Conservation (phyloP, 1,139 yeast species). For the Suhomyces chickasaworum region DNA sequence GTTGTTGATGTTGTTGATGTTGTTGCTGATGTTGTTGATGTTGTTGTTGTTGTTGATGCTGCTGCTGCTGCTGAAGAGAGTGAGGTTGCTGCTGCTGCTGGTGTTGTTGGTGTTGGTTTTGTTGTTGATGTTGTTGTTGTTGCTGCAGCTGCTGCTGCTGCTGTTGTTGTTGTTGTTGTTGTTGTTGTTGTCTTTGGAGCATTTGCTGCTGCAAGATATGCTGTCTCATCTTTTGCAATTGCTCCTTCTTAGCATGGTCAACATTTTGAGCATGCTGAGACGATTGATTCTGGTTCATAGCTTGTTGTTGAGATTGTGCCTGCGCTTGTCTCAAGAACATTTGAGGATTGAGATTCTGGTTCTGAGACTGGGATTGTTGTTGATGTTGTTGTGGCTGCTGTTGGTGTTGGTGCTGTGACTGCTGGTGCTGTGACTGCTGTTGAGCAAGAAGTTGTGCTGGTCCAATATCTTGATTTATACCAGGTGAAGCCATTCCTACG, state of each 20-base stretch:
- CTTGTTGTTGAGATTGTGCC: constrained; percentile 12
- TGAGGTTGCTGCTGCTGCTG: constrained; percentile 5
- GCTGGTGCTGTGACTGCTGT: constrained; percentile 9
- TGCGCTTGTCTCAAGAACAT: constrained; percentile 26
- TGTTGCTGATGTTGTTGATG: constrained; percentile 6
- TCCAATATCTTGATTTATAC: constrained; percentile 17
- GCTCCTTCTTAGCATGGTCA: constrained; percentile 27
- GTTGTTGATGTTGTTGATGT: constrained; percentile 4
- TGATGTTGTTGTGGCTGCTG: constrained; percentile 1
- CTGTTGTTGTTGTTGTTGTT: constrained; percentile 13
- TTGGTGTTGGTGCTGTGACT: constrained; percentile 8
- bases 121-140: constrained; percentile 9
- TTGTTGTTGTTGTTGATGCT: constrained; percentile 4
- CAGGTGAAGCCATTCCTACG: constrained; percentile 11
- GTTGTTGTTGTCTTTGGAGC: constrained; percentile 25
- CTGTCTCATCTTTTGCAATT: constrained; percentile 39
- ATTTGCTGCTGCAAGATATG: constrained; percentile 45
- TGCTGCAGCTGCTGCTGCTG: constrained; percentile 12
- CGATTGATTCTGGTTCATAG: constrained; percentile 14
- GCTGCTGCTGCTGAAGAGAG: neutral
- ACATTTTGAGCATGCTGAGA: constrained; percentile 18
- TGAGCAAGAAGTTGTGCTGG: constrained; percentile 18
- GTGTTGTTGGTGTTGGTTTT: constrained; percentile 1
- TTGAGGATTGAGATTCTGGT: constrained; percentile 26
- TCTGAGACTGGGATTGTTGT: constrained; percentile 5